Percentiles rank a stretch among this genome's conserved stretches.
Evolutionary conservation across 805 yeast genomes (phyloP).

Genomic region (Peterozyma xylosa): DNA sequence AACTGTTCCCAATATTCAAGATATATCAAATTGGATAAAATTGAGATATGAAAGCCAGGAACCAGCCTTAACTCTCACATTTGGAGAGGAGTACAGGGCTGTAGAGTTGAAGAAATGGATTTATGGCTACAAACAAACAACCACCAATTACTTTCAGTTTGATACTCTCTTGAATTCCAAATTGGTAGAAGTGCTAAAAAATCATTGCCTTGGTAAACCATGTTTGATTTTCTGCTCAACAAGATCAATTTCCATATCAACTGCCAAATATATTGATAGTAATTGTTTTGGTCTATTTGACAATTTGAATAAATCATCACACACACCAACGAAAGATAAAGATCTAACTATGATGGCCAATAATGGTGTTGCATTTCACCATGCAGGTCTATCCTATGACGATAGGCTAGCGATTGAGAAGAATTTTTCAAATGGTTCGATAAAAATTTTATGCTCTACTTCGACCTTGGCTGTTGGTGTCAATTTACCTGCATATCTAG

Average conservation of each 20-base stretch:
- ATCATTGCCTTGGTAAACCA: constrained; percentile 33
- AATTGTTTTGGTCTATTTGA: constrained; percentile 8
- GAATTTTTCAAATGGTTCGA: constrained; percentile 31
- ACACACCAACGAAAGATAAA: constrained; percentile 16
- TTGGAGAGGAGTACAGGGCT: constrained; percentile 41
- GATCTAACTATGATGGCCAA: constrained; percentile 16
- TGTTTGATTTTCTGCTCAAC: constrained; percentile 48
- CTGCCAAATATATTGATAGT: constrained; percentile 33
- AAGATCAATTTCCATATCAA: constrained; percentile 35
- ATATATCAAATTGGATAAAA: constrained; percentile 36
- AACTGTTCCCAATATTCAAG: constrained; percentile 43
- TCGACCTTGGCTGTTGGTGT: constrained; percentile 58
- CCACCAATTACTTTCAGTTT: constrained; percentile 38
- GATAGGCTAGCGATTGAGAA: constrained; percentile 42
- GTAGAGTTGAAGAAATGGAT: constrained; percentile 34
- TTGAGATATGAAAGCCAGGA: constrained; percentile 10
- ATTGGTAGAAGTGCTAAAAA: constrained; percentile 28
- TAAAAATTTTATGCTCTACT: constrained; percentile 44
- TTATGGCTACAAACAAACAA: constrained; percentile 29
- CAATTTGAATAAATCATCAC: neutral
- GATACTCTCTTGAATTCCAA: constrained; percentile 36
- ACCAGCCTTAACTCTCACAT: constrained; percentile 29
- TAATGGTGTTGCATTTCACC: constrained; percentile 45
- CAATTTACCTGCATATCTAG: constrained; percentile 54
- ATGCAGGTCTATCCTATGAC: constrained; percentile 44